Evolutionary conservation across 495 filamentous ascomycete species (phyloP).

Genomic region (Aspergillus campestris): DNA sequence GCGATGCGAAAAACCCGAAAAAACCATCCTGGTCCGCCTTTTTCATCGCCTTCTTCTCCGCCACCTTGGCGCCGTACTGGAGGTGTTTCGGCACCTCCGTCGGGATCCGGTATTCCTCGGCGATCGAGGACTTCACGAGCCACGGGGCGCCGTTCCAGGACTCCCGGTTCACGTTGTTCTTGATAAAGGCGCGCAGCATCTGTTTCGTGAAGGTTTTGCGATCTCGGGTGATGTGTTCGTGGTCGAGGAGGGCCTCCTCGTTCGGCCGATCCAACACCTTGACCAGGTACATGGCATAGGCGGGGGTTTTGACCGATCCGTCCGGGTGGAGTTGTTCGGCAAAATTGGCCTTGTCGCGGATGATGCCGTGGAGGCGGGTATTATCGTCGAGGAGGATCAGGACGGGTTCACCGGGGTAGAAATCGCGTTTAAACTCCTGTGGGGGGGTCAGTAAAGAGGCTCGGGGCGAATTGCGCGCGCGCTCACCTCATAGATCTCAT

Average conservation of each 20-base stretch:
- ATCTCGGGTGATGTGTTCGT: slow-evolving; percentile 76
- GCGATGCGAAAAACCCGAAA: slow-evolving; percentile 46
- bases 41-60: slow-evolving; percentile 70
- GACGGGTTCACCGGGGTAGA: slow-evolving; percentile 86
- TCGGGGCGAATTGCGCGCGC: not conserved
- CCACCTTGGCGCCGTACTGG: slow-evolving; percentile 67
- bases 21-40: slow-evolving; percentile 50
- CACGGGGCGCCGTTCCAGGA: slow-evolving; percentile 93
- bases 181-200: slow-evolving; percentile 87
- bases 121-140: slow-evolving; percentile 83
- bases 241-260: slow-evolving; percentile 71
- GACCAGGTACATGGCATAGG: slow-evolving; percentile 76
- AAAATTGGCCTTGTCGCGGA: slow-evolving; percentile 82
- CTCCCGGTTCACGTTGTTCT: slow-evolving; percentile 85
- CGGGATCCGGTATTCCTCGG: slow-evolving; percentile 74
- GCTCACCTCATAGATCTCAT: slow-evolving; percentile 56
- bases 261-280: slow-evolving; percentile 58
- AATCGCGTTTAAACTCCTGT: slow-evolving; percentile 86
- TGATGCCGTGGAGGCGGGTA: slow-evolving; percentile 64
- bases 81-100: slow-evolving; percentile 77
- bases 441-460: not conserved
- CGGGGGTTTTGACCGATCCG: slow-evolving; percentile 51
- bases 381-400: slow-evolving; percentile 61
- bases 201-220: slow-evolving; percentile 93
- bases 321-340: slow-evolving; percentile 52